A percentile compares a stretch with the other conserved stretches of the same genome.
Evolutionary conservation across 1,284 basidiomycete genomes (phyloP).

Genomic region (Bjerkandera adusta): DNA sequence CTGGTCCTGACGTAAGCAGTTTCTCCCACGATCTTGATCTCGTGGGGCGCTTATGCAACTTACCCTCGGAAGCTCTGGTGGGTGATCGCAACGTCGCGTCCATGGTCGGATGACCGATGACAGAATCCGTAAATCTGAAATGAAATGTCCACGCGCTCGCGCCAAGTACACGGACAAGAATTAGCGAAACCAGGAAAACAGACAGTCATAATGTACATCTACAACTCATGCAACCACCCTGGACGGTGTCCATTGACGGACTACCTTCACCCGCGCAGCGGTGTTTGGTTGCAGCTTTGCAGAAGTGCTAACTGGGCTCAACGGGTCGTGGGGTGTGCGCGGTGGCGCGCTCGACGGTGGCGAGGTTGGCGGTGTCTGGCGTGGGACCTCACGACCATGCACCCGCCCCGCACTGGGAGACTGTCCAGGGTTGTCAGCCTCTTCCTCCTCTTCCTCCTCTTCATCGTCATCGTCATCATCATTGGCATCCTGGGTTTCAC

Average conservation of each 20-base stretch:
- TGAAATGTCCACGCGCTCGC: not conserved
- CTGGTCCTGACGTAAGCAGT: constrained; percentile 25
- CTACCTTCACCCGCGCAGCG: constrained; percentile 35
- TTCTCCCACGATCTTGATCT: constrained; percentile 3
- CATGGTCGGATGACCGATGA: no score
- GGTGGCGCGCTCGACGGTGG: constrained; percentile 28
- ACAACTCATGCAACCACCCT: constrained; percentile 16
- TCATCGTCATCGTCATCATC: constrained; percentile 58
- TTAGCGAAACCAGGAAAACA: constrained; percentile 3
- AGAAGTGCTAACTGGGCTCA: constrained; percentile 12
- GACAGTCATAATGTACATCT: constrained; percentile 7
- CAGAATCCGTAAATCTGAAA: not conserved
- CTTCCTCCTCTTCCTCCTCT: constrained; percentile 47
- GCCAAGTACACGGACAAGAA: constrained; percentile 1
- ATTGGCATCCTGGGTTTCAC: constrained; percentile 47
- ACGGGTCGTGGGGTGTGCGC: constrained; percentile 27
- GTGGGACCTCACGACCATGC: not conserved
- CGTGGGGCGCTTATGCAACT: not conserved
- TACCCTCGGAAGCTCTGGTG: no score
- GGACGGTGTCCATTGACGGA: constrained; percentile 44
- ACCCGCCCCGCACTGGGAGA: constrained; percentile 19
- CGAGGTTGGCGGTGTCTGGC: constrained; percentile 29
- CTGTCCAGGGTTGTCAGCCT: constrained; percentile 13
- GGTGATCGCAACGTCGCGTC: no score
- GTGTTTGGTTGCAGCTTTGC: constrained; percentile 11